A percentile compares a stretch with the other conserved stretches of the same genome.
These are phyloP conservation scores for Poteriospumella lacustris DNA, from an alignment of 108 stramenopile genomes.

Conservation along the genomic window DNA sequence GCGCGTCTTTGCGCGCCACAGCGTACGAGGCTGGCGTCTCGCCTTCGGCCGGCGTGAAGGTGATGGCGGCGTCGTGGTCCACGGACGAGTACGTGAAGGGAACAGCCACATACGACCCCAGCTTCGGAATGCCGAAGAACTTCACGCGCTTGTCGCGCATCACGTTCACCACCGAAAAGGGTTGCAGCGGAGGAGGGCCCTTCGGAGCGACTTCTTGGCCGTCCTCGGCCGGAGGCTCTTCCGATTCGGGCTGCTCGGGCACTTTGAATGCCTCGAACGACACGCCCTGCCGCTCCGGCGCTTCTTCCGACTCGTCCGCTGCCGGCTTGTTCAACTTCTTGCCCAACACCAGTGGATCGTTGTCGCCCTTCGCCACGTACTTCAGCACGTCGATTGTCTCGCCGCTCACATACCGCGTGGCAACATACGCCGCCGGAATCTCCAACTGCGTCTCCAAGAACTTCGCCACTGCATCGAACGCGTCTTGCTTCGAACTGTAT, in stretches of 20 bases:
- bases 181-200: constrained; percentile 35
- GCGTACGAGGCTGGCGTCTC: not conserved
- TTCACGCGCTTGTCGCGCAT: constrained; percentile 46
- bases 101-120: constrained; percentile 53
- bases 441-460: constrained; percentile 35
- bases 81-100: constrained; percentile 43
- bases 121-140: constrained; percentile 57
- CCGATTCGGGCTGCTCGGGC: constrained; percentile 37
- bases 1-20: not conserved
- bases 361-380: constrained; percentile 3
- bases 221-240: constrained; percentile 35
- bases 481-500: not conserved
- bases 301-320: constrained; percentile 33
- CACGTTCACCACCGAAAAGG: constrained; percentile 45
- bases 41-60: not conserved
- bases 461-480: not conserved
- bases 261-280: constrained; percentile 39
- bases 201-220: constrained; percentile 35
- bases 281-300: constrained; percentile 34
- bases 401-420: constrained; percentile 23
- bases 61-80: not conserved
- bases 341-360: not conserved
- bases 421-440: constrained; percentile 40
- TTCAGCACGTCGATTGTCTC: not conserved
- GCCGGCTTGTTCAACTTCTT: not conserved